Evolutionary conservation across 176 grass and related monocot species (phyloP), one percentile per base, ranked within the genome.

Genomic region (Saccharum officinarum): DNA sequence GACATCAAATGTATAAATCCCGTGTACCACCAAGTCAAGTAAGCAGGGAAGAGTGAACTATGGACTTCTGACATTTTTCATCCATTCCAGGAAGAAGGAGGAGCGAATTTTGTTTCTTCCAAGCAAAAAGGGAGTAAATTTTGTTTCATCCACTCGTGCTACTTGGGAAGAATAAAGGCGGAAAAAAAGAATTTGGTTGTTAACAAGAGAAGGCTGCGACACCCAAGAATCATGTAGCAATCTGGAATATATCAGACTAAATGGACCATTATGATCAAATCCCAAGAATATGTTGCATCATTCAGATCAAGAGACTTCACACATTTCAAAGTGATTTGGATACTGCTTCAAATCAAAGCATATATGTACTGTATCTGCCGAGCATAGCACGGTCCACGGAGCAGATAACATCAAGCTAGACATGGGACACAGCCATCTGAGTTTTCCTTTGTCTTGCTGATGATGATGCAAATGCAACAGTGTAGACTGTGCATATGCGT

Each of bases 401-500:
- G 10, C 41, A 62, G 85, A 80, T 15, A 2, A 5, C 71, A 37
- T 13, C 36, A 41, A 36, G 23, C 64, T 66, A 85, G 36, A 37
- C 16, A 54, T 20, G 50, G 72, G 72, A 86, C 59, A 46, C 16
- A 81, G 22, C 39, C 63, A 64, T 28, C 18, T 62, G 42, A 39
- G 75, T 67, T 88, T 60, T 40, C 68, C 25, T 57, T 20, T 45
- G 20, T 47, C 76, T 23, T 77, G 55, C 45, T 6, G 6, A 26
- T 37, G 8, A 57, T 57, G 38, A 39, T 50, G 26, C n/a, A 44
- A 17, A 26, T 11, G 42, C 23, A 59, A 59, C 54, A 59, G 54
- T n/a, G 52, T 15, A 15, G 18, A 41, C 14, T 37, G 30, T 82
- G 16, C 41, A 66, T 67, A 66, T 67, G 66, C 79, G 86, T 78